Conservation (phyloP, 2,329 filamentous ascomycete species). For the Colletotrichum sp. region DNA sequence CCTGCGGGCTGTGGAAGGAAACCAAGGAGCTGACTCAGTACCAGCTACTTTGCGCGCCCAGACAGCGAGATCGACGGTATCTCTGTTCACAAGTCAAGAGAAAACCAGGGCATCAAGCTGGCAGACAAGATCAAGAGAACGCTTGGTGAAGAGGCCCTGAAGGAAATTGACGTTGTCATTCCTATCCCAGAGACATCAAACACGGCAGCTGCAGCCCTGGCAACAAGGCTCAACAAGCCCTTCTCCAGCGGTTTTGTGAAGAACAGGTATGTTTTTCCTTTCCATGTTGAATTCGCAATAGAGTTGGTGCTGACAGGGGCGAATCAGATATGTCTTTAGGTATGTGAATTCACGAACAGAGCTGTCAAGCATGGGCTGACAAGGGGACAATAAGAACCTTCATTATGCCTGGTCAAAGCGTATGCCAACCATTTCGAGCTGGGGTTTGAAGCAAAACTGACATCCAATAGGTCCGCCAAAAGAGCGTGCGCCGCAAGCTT, state of each 20-base stretch:
- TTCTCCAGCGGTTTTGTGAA: constrained; percentile 86
- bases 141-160: constrained; percentile 71
- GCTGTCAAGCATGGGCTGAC: not conserved
- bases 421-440: not conserved
- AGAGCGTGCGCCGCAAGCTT: constrained; percentile 88
- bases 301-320: constrained; percentile 57
- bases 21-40: constrained; percentile 33
- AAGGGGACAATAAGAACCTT: constrained; percentile 63
- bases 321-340: constrained; percentile 56
- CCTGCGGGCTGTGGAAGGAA: not conserved
- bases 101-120: constrained; percentile 85
- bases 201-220: constrained; percentile 78
- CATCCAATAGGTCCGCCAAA: constrained; percentile 61
- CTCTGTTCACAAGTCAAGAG: constrained; percentile 81
- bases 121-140: constrained; percentile 73
- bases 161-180: constrained; percentile 83
- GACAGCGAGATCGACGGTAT: constrained; percentile 88
- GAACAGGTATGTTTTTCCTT: constrained; percentile 71
- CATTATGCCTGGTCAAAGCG: constrained; percentile 76
- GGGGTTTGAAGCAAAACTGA: constrained; percentile 26
- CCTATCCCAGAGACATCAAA: constrained; percentile 79
- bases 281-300: too few species aligned
- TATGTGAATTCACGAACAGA: not conserved
- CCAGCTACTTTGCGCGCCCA: constrained; percentile 85
- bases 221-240: constrained; percentile 77